phyloP scores from a whole-genome alignment of 345 rosid species.

The Streptanthus diversifolius region DNA sequence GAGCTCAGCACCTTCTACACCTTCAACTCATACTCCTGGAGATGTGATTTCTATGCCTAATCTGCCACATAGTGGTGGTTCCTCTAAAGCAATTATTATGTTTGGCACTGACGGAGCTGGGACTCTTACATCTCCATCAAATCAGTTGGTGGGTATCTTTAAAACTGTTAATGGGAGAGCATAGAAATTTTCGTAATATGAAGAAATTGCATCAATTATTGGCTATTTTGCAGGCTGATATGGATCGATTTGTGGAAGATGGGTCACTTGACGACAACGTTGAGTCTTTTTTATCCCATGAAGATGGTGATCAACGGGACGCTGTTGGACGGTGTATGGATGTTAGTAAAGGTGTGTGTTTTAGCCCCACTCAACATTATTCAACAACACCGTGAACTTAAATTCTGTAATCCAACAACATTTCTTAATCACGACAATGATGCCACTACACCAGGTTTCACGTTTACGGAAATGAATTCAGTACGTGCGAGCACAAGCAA shows the following conservation, averaged over 20 bases:
- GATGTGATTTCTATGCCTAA: conserved; percentile 91
- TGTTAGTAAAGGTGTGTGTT: conserved; percentile 47
- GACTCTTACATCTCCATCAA: conserved; percentile 82
- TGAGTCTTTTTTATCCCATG: conserved; percentile 92
- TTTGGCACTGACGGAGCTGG: conserved; percentile 72
- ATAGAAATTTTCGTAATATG: background rate
- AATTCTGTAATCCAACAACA: conserved; percentile 4
- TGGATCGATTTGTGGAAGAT: conserved; percentile 94
- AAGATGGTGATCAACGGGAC: conserved; percentile 83
- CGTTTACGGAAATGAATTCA: conserved; percentile 65
- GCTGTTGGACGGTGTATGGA: conserved; percentile 78
- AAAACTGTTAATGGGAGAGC: background rate
- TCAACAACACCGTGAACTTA: background rate
- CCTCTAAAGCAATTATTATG: conserved; percentile 78
- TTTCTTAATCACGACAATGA: conserved; percentile 17
- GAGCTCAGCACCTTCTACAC: conserved; percentile 97
- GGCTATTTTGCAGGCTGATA: conserved; percentile 72
- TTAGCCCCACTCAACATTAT: background rate
- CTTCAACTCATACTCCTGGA: conserved; percentile 94
- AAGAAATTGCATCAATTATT: background rate
- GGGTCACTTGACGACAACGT: conserved; percentile 94
- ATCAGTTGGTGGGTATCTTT: conserved; percentile 74
- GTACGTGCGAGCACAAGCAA: conserved; percentile 78
- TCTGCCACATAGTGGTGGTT: conserved; percentile 74
- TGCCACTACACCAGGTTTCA: conserved; percentile 48